Evolutionary conservation across 2,329 filamentous ascomycete genomes (phyloP), one percentile per base, ranked within the genome.

Genomic region (Penicillium crustosum): DNA sequence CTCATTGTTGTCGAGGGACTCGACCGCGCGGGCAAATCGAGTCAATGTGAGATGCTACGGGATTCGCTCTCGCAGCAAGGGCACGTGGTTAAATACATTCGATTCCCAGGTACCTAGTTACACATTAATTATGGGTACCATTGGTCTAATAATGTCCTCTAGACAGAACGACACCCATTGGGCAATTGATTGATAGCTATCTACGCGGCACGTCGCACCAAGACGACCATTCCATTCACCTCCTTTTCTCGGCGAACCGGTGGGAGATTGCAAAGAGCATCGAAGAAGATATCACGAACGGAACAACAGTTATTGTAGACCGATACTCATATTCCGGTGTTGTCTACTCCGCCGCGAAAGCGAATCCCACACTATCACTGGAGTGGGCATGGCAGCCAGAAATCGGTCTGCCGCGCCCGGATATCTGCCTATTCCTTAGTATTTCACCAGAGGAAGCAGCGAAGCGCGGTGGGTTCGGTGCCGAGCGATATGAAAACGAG

Each of bases 321-420:
- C 87, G 94, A 48, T 99, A 97, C 78, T 96, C 95, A 73, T 93
- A 96, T 79, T 94, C 90, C 21, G 94, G 94, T 53, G 90, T 93
- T 57, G 91, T 97, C 49, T 99, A 97, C 78, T 91, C 88, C 25
- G 91, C 91, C 0, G 93, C 94, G 4, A 97, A 97, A 72, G 81
- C 85, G 44, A 91, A 90, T 65, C 84, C 87, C 0, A 74, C 79
- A 2, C 82, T 97, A 13, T 79, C 83, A 0, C 79, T 97, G 0
- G 76, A 83, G 0, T 99, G 94, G 93, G 92, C 91, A 8, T 87
- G 90, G 65, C 83, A 86, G 17, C 91, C 93, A 1, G 94, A 97
- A 68, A 83, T 90, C 15, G 93, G 93, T 0, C 82, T 99, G 0
- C 93, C 94, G 1, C 84, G 89, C 5, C 93, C 94, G 0, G 94